These are phyloP conservation scores for Cryomyces minteri DNA, from an alignment of 495 filamentous ascomycete species.

Conservation along the genomic window DNA sequence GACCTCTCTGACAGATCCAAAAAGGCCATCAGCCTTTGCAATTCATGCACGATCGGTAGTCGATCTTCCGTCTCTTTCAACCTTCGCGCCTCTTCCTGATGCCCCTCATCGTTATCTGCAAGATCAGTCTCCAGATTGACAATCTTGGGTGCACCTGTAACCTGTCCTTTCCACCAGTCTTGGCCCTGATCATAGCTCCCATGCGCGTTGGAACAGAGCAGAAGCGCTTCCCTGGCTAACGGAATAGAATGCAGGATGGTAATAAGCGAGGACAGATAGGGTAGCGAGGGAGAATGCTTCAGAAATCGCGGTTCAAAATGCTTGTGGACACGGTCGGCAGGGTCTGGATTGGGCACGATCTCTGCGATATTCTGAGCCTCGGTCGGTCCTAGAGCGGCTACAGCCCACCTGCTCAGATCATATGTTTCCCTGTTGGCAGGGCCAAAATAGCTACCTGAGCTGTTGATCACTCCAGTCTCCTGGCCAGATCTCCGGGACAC, in stretches of 20 bases:
- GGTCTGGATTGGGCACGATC: background rate
- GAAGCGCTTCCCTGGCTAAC: conserved; percentile 7
- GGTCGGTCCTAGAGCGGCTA: too few relatives aligned
- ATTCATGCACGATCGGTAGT: conserved; percentile 4
- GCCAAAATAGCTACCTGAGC: too few relatives aligned
- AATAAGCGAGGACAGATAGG: conserved; percentile 8
- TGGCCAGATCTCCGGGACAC: too few relatives aligned
- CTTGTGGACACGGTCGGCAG: background rate
- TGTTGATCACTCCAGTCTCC: too few relatives aligned
- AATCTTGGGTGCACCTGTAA: conserved; percentile 4
- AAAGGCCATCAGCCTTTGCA: conserved; percentile 14
- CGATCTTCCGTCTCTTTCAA: background rate
- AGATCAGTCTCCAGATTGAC: background rate
- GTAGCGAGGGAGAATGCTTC: background rate
- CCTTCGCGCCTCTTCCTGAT: background rate
- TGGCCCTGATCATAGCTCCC: conserved; percentile 6
- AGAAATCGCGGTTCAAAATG: background rate
- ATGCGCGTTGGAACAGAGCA: conserved; percentile 2
- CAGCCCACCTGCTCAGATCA: too few relatives aligned
- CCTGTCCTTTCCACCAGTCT: conserved; percentile 12
- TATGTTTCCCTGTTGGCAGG: too few relatives aligned
- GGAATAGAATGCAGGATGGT: conserved; percentile 10
- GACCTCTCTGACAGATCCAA: conserved; percentile 6
- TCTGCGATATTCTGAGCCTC: background rate
- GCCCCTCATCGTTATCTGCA: conserved; percentile 1